Percentiles rank a stretch among this genome's conserved stretches.
phyloP scores from a whole-genome alignment of 768 basidiomycete genomes.

The Naganishia friedmannii region DNA sequence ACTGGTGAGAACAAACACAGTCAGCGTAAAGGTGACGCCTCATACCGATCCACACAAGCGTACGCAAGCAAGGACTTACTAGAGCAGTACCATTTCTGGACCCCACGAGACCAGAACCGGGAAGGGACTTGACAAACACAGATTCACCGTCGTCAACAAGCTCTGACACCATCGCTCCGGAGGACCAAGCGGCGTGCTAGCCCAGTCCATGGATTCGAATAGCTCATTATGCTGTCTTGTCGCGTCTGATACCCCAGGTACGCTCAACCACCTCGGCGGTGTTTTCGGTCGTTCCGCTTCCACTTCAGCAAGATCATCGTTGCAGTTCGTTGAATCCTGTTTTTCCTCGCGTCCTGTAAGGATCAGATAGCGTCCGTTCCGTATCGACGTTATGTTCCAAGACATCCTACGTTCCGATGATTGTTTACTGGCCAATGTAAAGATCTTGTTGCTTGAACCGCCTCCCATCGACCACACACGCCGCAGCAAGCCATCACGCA shows the following conservation, averaged over 20 bases:
- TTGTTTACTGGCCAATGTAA: conserved; percentile 1
- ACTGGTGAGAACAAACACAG: background rate
- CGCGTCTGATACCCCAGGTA: background rate
- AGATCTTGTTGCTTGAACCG: background rate
- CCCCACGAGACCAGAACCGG: conserved; percentile 31
- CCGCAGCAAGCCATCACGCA: background rate
- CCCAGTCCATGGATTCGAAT: conserved; percentile 11
- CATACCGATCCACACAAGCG: background rate
- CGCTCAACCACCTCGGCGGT: background rate
- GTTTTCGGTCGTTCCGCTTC: background rate
- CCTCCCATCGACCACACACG: conserved; percentile 3
- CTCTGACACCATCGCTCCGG: conserved; percentile 16
- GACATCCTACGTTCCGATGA: background rate
- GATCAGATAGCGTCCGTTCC: background rate
- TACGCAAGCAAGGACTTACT: conserved; percentile 18
- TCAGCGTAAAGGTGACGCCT: background rate
- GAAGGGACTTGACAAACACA: conserved; percentile 27
- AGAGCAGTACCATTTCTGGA: conserved; percentile 17
- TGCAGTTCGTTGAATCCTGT: background rate
- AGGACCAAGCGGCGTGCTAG: conserved; percentile 15
- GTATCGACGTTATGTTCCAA: background rate
- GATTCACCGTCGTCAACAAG: conserved; percentile 19
- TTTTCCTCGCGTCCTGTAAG: background rate
- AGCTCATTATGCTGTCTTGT: background rate
- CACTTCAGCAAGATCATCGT: background rate